phyloP scores from a whole-genome alignment of 208 protist genomes.

The Trypanosoma congolense region DNA sequence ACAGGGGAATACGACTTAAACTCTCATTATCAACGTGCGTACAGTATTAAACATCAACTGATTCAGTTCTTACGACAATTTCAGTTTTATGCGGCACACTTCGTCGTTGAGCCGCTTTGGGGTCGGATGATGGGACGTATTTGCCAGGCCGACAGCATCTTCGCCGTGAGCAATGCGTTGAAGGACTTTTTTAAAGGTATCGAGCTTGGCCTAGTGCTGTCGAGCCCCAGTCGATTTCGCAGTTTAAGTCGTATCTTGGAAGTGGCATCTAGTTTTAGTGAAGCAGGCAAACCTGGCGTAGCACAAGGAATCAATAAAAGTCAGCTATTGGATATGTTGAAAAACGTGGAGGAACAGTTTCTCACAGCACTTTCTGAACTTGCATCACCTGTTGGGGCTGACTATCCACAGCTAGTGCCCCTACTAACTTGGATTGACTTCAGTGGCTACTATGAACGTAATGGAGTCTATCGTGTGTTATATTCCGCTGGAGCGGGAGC shows the following conservation, averaged over 20 bases:
- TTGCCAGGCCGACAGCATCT: constrained; percentile 62
- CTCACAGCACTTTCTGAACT: constrained; percentile 70
- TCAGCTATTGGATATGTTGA: constrained; percentile 30
- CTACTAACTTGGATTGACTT: constrained; percentile 86
- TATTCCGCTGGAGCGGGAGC: constrained; percentile 24
- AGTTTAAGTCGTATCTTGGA: constrained; percentile 66
- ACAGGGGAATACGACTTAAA: constrained; percentile 12
- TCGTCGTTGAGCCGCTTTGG: constrained; percentile 85
- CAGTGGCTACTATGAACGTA: constrained; percentile 76
- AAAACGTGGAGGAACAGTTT: constrained; percentile 58
- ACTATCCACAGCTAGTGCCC: constrained; percentile 80
- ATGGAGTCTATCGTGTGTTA: constrained; percentile 80
- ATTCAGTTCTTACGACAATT: constrained; percentile 85
- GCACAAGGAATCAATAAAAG: constrained; percentile 45
- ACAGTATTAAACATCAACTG: constrained; percentile 81
- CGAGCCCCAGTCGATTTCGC: constrained; percentile 65
- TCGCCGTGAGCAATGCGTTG: constrained; percentile 59
- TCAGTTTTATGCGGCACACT: constrained; percentile 85
- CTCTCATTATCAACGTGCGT: constrained; percentile 50
- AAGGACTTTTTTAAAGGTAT: constrained; percentile 70
- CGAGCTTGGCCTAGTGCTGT: constrained; percentile 66
- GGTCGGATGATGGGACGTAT: constrained; percentile 57
- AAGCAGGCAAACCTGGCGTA: constrained; percentile 45
- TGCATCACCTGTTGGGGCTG: constrained; percentile 62
- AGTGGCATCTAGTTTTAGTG: constrained; percentile 68